A percentile compares a stretch with the other conserved stretches of the same genome.
phyloP scores from a whole-genome alignment of 2,329 filamentous ascomycete species.

The Xylariaceae sp. region DNA sequence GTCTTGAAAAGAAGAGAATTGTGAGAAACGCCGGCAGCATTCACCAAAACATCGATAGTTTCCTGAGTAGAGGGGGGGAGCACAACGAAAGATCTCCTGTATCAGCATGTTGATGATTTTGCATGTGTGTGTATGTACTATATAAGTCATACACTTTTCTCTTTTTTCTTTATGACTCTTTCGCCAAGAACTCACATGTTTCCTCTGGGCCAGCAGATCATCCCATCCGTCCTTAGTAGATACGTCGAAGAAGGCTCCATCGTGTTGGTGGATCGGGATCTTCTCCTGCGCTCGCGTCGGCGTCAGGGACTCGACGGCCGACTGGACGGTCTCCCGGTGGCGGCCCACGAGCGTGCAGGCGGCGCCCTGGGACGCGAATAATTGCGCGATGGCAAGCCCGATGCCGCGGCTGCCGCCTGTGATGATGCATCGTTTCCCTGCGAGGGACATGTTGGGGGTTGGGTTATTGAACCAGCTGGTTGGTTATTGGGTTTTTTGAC shows the following conservation, averaged over 20 bases:
- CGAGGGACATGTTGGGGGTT: conserved; percentile 28
- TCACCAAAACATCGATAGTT: conserved; percentile 59
- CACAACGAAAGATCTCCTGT: background rate
- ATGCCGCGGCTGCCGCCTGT: conserved; percentile 69
- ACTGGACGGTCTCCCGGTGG: conserved; percentile 39
- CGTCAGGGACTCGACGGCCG: conserved; percentile 32
- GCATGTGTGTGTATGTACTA: too few relatives aligned
- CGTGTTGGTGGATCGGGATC: conserved; percentile 2
- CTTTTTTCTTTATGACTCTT: too few relatives aligned
- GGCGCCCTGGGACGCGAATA: conserved; percentile 60
- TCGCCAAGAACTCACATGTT: conserved; percentile 6
- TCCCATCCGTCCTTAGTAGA: conserved; percentile 14
- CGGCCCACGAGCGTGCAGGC: conserved; percentile 58
- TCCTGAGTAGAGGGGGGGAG: conserved; percentile 11
- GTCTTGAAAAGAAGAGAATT: conserved; percentile 57
- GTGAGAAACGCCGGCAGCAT: conserved; percentile 71
- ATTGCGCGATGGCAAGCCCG: conserved; percentile 59
- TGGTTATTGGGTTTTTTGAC: too few relatives aligned
- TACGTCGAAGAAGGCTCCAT: conserved; percentile 23
- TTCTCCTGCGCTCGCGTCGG: too few relatives aligned
- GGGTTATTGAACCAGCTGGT: background rate
- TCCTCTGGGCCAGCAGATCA: background rate
- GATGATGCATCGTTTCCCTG: conserved; percentile 52
- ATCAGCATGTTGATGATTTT: too few relatives aligned
- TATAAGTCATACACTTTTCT: too few relatives aligned